Evolutionary conservation across 2,329 filamentous ascomycete genomes (phyloP), one percentile per base, ranked within the genome.

Genomic region (Ceratocystis eucalypticola): DNA sequence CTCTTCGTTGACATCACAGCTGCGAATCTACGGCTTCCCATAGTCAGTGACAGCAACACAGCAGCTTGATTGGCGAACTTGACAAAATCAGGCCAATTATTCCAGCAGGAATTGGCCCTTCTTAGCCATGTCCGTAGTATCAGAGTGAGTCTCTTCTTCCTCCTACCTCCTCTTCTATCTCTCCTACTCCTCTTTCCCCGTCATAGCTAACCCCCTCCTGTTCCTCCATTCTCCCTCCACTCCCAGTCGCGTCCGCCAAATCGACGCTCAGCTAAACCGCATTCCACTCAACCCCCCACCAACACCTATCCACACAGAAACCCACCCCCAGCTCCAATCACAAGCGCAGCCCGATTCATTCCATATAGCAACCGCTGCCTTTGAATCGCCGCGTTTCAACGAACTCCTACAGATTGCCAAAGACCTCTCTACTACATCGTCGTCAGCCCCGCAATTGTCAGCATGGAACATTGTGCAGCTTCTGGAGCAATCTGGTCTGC

Each of bases 371-470:
- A 76, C 76, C 64, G 78, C 65, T 25, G 65, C 77, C 57, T 73
- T 83, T 63, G 76, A 80, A 69, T 81, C 80, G 22, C 79, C 81
- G 30, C 77, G 84, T 64, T 76, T 87, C 70, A 76, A 83, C 74
- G 80, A 85, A 65, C 77, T 95, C 48, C 82, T 91, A 70, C 78
- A 77, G 67, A 82, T 91, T 65, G 83, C 89, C 71, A 87, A 87
- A 74, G 79, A 84, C 2, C 76, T 96, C 15, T 92, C 89, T 22
- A 84, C 87, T 3, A 84, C 84, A 1, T 84, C 87, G 0, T 83
- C 84, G 2, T 84, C 86, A 4, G 80, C 82, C 64, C 78, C 84
- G 41, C 77, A 89, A 5, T 76, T 91, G n/a, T 76, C 84, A 2
- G 74, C 83, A 25, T 76, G 78, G 65, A 81, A 81, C 28, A 83